Conservation (phyloP, 495 filamentous ascomycete genomes). For the Penicillium atrosanguineum region DNA sequence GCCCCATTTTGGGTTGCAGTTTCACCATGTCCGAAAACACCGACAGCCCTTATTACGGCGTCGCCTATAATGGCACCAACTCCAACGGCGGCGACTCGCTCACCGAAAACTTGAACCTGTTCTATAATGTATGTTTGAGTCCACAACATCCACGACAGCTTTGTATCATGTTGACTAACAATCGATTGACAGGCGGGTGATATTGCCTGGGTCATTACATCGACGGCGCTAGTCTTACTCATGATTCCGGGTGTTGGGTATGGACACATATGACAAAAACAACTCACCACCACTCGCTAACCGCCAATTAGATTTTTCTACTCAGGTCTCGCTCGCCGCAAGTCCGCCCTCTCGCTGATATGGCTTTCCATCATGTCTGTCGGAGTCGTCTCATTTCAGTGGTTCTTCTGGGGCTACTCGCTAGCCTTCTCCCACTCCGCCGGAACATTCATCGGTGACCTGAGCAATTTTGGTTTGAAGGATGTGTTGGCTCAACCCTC, state of each 20-base stretch:
- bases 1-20: neutral
- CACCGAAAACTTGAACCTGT: conserved; percentile 72
- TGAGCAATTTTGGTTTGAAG: conserved; percentile 82
- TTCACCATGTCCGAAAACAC: conserved; percentile 29
- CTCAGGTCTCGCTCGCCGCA: conserved; percentile 93
- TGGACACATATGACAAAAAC: conserved; percentile 9
- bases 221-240: conserved; percentile 86
- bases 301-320: conserved; percentile 79
- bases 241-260: conserved; percentile 97
- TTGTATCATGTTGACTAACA: conserved; percentile 11
- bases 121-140: conserved; percentile 61
- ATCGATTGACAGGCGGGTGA: conserved; percentile 66
- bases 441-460: conserved; percentile 77
- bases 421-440: conserved; percentile 87
- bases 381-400: conserved; percentile 88
- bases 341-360: conserved; percentile 90
- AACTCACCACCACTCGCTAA: neutral
- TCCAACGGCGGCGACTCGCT: conserved; percentile 73
- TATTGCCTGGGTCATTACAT: conserved; percentile 86
- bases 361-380: conserved; percentile 98
- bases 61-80: conserved; percentile 62
- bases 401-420: conserved; percentile 99
- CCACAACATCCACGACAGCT: neutral
- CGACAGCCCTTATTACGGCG: conserved; percentile 19
- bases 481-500: conserved; percentile 79